Evolutionary conservation across 2,329 filamentous ascomycete genomes (phyloP).

Genomic region (Monosporascus sp.): DNA sequence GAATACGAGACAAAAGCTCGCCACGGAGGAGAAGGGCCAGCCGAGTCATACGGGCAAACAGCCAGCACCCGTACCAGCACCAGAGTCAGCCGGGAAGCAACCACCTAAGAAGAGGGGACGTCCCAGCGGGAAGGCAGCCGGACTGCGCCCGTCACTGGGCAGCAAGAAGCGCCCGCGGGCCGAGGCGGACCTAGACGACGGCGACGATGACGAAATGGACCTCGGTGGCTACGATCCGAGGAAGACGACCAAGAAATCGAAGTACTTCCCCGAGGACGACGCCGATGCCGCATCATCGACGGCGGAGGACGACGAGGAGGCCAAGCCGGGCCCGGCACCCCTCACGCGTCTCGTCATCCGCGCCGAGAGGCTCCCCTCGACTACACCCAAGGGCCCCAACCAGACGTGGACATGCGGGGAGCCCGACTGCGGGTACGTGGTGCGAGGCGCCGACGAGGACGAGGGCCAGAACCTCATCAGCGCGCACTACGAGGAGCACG

Average conservation of each 20-base stretch:
- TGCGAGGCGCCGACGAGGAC: conserved; percentile 55
- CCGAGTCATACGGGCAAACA: conserved; percentile 7
- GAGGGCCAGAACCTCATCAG: conserved; percentile 52
- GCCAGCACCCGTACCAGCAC: neutral
- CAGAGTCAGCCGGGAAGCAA: conserved; percentile 16
- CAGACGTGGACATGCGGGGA: conserved; percentile 64
- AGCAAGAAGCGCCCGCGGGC: conserved; percentile 41
- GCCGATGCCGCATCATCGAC: conserved; percentile 11
- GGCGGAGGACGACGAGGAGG: conserved; percentile 24
- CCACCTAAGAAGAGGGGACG: conserved; percentile 25
- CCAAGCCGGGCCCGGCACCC: neutral
- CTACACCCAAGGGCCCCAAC: conserved; percentile 48
- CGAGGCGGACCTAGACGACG: conserved; percentile 26
- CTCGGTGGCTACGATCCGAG: conserved; percentile 22
- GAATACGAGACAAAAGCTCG: conserved; percentile 8
- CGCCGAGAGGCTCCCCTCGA: conserved; percentile 45
- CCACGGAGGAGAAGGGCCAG: conserved; percentile 12
- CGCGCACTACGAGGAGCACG: conserved; percentile 57
- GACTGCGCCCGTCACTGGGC: conserved; percentile 35
- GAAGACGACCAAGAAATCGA: conserved; percentile 23
- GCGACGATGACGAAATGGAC: conserved; percentile 34
- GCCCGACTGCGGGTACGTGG: conserved; percentile 57
- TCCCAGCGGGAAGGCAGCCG: conserved; percentile 39
- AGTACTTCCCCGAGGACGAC: conserved; percentile 16
- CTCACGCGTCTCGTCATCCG: conserved; percentile 36